Conservation (phyloP, 306 rosid genomes). For the Citrullus mucosospermus region DNA sequence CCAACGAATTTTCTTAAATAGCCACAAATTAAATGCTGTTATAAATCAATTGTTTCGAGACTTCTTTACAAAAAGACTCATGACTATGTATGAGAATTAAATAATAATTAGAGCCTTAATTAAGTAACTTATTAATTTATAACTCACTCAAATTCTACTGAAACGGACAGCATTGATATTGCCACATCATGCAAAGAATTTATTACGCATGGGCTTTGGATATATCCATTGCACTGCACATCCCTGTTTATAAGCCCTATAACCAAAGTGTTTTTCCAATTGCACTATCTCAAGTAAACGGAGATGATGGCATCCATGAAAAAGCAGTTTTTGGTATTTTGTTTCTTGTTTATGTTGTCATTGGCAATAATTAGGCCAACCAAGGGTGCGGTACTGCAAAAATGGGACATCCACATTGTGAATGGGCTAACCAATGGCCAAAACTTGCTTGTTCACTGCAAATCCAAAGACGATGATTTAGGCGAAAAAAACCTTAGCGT, state of each 20-base stretch:
- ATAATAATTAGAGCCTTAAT: too few species aligned
- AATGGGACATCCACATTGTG: not conserved
- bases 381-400: not conserved
- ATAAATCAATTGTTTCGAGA: too few species aligned
- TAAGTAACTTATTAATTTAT: too few species aligned
- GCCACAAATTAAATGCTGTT: too few species aligned
- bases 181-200: too few species aligned
- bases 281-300: not conserved
- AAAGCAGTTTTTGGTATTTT: not conserved
- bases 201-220: not conserved
- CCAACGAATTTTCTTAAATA: too few species aligned
- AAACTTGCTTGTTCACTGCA: not conserved
- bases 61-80: too few species aligned
- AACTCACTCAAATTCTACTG: too few species aligned
- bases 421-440: not conserved
- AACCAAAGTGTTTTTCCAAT: not conserved
- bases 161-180: too few species aligned
- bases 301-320: not conserved
- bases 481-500: not conserved
- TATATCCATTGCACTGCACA: not conserved
- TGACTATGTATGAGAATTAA: too few species aligned
- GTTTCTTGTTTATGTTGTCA: not conserved
- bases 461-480: conserved; percentile 9
- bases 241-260: not conserved
- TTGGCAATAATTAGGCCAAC: not conserved